Base-by-base conservation (phyloP, 805 yeast genomes). In the Komagataella populi region DNA sequence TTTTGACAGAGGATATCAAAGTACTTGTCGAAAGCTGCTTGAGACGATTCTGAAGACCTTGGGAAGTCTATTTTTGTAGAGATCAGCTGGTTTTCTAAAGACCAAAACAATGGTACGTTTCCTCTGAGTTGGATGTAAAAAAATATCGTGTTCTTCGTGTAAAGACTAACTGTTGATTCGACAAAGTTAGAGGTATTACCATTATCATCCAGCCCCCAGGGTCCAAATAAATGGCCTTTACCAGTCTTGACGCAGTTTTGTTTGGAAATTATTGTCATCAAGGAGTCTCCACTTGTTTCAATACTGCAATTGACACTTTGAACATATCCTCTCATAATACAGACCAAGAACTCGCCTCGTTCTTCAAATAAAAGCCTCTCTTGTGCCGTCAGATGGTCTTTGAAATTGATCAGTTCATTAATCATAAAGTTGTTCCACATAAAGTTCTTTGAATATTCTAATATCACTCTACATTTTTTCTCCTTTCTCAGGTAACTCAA, bases 101-200 rank as follows among this genome's bases (percentile, higher is more conserved):
- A 76, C 81, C 81, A 78, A 56, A 72, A 73, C 18, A 74, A 63
- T 2, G 83, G 83, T 7, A 74, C 77, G 57, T 78, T 78, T 1
- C 83, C 82, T 49, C 78, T 59, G 3, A 76, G 58, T 22, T 75
- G 64, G 6, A 73, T 68, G 53, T 74, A 74, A 4, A 78, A 64
- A 55, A 71, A 69, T 56, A 73, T 68, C 52, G 60, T 70, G 48
- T 59, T 65, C 30, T 64, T 67, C 5, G 72, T 65, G 48, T 73
- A 73, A 7, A 77, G 58, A 6, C 77, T 66, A 14, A 77, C 59
- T 59, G 78, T 83, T 3, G 78, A 67, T 56, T 78, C 83, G 20
- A 70, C 75, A 57, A 67, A 77, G 56, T 77, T 76, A 3, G 80
- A 68, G 12, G 70, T 78, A 20, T 70, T 68, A 1, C 82, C 80